Conservation (phyloP, 768 basidiomycete genomes). For the Flagelloscypha sp. region DNA sequence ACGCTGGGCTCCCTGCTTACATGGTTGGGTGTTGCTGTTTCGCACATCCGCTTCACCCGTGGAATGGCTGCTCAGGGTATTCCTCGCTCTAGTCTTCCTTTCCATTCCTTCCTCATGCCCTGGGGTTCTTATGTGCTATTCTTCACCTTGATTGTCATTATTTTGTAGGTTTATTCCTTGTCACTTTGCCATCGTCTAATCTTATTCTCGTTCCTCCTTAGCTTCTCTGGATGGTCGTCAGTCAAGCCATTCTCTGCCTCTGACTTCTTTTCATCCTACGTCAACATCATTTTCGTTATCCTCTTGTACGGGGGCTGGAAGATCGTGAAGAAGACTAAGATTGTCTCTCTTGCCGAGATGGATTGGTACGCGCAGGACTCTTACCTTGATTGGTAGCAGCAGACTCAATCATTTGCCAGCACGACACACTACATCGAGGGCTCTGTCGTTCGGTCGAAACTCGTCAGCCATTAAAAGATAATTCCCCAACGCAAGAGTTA, state of each 20-base stretch:
- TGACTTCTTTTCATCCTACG: slow-evolving; percentile 14
- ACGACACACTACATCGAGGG: slow-evolving; percentile 15
- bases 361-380: no score
- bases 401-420: no score
- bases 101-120: slow-evolving; percentile 13
- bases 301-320: slow-evolving; percentile 18
- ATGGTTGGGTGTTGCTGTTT: slow-evolving; percentile 35
- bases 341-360: slow-evolving; percentile 12
- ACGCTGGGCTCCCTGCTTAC: slow-evolving; percentile 29
- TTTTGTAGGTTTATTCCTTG: no score
- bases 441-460: slow-evolving; percentile 7
- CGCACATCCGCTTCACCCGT: slow-evolving; percentile 35
- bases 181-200: no score
- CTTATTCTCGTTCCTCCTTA: no score
- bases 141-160: slow-evolving; percentile 7
- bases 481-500: no score
- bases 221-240: slow-evolving; percentile 9
- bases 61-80: slow-evolving; percentile 27
- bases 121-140: slow-evolving; percentile 15
- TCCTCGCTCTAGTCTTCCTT: slow-evolving; percentile 14
- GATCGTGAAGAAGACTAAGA: slow-evolving; percentile 10
- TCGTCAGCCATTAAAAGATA: no score
- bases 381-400: no score
- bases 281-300: slow-evolving; percentile 17
- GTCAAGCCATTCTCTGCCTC: slow-evolving; percentile 11